A percentile compares a stretch with the other conserved stretches of the same genome.
phyloP scores from a whole-genome alignment of 208 protist genomes.

The Phytomonas serpens region DNA sequence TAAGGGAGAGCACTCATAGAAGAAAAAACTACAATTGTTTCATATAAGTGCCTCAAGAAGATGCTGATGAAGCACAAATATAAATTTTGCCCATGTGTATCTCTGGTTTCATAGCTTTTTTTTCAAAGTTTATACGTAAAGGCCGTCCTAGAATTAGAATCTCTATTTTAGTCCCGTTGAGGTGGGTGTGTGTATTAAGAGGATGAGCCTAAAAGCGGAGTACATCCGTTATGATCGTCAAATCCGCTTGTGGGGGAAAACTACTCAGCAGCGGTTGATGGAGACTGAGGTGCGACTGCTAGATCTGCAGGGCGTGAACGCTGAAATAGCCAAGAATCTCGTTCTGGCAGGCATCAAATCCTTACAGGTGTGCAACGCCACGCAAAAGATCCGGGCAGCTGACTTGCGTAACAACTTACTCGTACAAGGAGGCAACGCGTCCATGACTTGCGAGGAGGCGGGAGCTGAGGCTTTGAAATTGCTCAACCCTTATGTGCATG shows the following conservation, averaged over 20 bases:
- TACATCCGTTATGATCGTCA: constrained; percentile 90
- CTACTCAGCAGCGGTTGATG: constrained; percentile 81
- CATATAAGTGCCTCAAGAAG: not conserved
- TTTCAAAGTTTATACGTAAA: not conserved
- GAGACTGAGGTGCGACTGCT: constrained; percentile 41
- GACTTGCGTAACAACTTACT: constrained; percentile 52
- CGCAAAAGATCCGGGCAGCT: constrained; percentile 8
- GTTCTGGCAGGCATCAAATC: constrained; percentile 81
- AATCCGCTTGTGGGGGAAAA: constrained; percentile 89
- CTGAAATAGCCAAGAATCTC: constrained; percentile 88
- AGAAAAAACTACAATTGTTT: constrained; percentile 7
- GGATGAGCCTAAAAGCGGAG: constrained; percentile 23
- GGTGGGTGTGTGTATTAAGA: not conserved
- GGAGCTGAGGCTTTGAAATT: constrained; percentile 18
- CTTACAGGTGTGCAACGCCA: constrained; percentile 36
- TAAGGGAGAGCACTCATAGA: constrained; percentile 20
- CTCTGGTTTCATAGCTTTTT: not conserved
- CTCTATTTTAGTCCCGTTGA: not conserved
- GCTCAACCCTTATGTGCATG: constrained; percentile 43
- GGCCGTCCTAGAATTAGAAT: not conserved
- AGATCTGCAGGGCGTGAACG: constrained; percentile 43
- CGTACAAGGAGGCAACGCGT: constrained; percentile 28
- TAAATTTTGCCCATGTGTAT: not conserved
- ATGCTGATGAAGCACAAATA: not conserved
- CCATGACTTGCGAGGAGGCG: constrained; percentile 15